phyloP scores from a whole-genome alignment of 2,329 filamentous ascomycete genomes.

The Ceratocystis colombiana region DNA sequence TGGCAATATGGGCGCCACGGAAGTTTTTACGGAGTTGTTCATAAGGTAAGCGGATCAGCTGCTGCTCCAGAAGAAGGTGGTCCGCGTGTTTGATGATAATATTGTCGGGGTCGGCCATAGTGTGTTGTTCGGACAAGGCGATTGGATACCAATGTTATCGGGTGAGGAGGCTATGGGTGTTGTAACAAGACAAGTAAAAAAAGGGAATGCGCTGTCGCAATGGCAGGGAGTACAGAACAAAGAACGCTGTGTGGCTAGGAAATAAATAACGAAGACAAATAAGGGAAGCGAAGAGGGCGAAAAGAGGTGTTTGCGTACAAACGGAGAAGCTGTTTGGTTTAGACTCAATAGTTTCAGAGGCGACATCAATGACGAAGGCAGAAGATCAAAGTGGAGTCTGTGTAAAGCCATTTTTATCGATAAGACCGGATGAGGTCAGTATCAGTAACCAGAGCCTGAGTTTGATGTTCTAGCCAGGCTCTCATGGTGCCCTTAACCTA shows the following conservation, averaged over 20 bases:
- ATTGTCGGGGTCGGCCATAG: conserved; percentile 51
- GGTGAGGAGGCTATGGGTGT: not conserved
- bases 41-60: conserved; percentile 81
- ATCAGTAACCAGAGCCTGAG: not conserved
- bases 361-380: conserved; percentile 1
- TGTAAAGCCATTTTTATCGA: conserved; percentile 1
- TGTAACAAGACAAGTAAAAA: no score
- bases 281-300: not conserved
- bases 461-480: not conserved
- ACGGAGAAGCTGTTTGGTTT: no score
- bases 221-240: not conserved
- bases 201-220: not conserved
- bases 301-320: not conserved
- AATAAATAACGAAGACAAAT: not conserved
- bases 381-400: not conserved
- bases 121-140: conserved; percentile 26
- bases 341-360: not conserved
- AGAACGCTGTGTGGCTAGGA: not conserved
- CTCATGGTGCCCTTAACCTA: not conserved
- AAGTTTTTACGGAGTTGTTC: conserved; percentile 93
- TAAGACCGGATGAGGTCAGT: not conserved
- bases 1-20: conserved; percentile 66
- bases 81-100: conserved; percentile 63
- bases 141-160: not conserved
- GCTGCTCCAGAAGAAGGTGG: conserved; percentile 78